phyloP scores from a whole-genome alignment of 768 basidiomycete species.

The Boletus coccyginus region DNA sequence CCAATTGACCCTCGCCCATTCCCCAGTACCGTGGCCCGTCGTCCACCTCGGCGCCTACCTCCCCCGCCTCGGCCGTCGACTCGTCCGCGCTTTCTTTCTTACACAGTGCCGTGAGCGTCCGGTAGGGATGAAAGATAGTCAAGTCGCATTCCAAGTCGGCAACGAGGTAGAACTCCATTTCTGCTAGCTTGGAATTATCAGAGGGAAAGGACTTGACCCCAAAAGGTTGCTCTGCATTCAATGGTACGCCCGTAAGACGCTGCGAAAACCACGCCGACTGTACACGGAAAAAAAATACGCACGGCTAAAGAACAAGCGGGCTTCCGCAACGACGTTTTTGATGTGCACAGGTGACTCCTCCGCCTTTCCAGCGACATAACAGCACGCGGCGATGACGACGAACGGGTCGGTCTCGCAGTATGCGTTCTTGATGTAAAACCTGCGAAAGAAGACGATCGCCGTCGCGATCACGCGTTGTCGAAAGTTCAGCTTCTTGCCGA shows the following conservation, averaged over 20 bases:
- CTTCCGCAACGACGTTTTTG: constrained; percentile 86
- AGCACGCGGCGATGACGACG: constrained; percentile 88
- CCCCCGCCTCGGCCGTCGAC: constrained; percentile 52
- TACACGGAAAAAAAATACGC: constrained; percentile 26
- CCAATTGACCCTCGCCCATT: constrained; percentile 73
- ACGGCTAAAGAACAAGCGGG: constrained; percentile 74
- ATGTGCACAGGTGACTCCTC: constrained; percentile 96
- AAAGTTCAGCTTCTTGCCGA: constrained; percentile 78
- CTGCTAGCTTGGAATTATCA: constrained; percentile 89
- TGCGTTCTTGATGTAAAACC: constrained; percentile 96
- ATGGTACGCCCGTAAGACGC: not conserved
- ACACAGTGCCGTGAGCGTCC: constrained; percentile 77
- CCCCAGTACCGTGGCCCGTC: constrained; percentile 74
- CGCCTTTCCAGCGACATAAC: constrained; percentile 95
- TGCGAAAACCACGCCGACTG: not conserved
- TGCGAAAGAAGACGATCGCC: constrained; percentile 89
- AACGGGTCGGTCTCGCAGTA: constrained; percentile 97
- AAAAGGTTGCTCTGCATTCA: constrained; percentile 55
- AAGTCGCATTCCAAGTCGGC: constrained; percentile 96
- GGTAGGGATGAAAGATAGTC: constrained; percentile 92
- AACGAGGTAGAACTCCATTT: constrained; percentile 99
- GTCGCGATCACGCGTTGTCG: constrained; percentile 93
- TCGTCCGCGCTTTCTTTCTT: constrained; percentile 48
- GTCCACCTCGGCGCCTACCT: constrained; percentile 51
- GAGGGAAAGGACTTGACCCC: constrained; percentile 77